Evolutionary conservation across 768 basidiomycete species (phyloP).

Genomic region (Naganishia friedmannii): DNA sequence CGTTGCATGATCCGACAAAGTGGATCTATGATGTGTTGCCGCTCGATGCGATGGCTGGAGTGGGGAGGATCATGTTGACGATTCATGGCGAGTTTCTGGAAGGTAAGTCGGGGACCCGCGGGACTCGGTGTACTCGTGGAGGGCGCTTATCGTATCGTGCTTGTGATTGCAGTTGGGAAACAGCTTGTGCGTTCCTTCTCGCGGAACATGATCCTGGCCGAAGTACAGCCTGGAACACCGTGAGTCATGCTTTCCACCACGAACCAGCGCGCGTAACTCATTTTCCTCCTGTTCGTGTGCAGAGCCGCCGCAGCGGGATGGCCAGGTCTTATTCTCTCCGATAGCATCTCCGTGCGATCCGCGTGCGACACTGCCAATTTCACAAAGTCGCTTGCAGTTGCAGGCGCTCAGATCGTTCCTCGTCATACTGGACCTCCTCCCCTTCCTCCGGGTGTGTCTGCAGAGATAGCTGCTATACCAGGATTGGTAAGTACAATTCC

Average conservation of each 20-base stretch:
- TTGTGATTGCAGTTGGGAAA: slow-evolving; percentile 67
- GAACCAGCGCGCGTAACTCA: neutral
- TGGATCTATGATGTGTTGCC: slow-evolving; percentile 84
- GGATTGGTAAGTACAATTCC: slow-evolving; percentile 59
- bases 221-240: slow-evolving; percentile 77
- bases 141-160: neutral
- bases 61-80: slow-evolving; percentile 61
- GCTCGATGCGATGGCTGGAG: slow-evolving; percentile 52
- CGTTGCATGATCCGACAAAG: slow-evolving; percentile 72
- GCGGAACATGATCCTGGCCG: slow-evolving; percentile 80
- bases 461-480: slow-evolving; percentile 59
- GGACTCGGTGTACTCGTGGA: neutral
- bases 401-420: slow-evolving; percentile 44
- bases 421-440: slow-evolving; percentile 27
- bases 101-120: slow-evolving; percentile 57
- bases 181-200: slow-evolving; percentile 78
- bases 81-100: slow-evolving; percentile 90
- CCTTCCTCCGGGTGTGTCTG: slow-evolving; percentile 39
- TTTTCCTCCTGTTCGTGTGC: slow-evolving; percentile 24
- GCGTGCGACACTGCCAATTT: slow-evolving; percentile 81
- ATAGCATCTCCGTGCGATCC: slow-evolving; percentile 76
- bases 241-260: slow-evolving; percentile 55
- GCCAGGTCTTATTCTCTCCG: slow-evolving; percentile 85
- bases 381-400: slow-evolving; percentile 54
- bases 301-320: slow-evolving; percentile 80